phyloP scores from a whole-genome alignment of 1,284 basidiomycete species.

The Anthracocystis setariae region DNA sequence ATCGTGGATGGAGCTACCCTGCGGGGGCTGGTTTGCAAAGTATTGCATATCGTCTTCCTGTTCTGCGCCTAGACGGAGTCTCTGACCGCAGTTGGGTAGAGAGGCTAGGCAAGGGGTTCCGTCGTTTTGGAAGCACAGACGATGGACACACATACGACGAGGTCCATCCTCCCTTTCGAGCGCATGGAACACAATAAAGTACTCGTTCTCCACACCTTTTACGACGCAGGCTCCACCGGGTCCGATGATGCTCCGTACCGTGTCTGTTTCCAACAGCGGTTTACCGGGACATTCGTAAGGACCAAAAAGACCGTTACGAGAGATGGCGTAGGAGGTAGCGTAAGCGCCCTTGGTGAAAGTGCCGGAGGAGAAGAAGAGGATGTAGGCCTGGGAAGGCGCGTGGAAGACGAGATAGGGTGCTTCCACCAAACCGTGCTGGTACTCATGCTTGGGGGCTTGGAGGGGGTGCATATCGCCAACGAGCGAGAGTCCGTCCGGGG shows the following conservation, averaged over 20 bases:
- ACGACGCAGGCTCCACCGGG: constrained; percentile 55
- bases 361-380: constrained; percentile 57
- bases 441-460: constrained; percentile 37
- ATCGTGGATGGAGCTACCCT: not conserved
- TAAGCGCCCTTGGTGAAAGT: constrained; percentile 53
- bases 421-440: constrained; percentile 51
- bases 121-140: constrained; percentile 35
- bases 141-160: constrained; percentile 52
- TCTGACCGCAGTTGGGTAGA: constrained; percentile 47
- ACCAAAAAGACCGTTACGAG: constrained; percentile 46
- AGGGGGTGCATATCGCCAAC: constrained; percentile 47
- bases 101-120: constrained; percentile 46
- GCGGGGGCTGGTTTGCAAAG: constrained; percentile 29
- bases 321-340: constrained; percentile 53
- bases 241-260: constrained; percentile 35
- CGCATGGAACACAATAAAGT: constrained; percentile 57
- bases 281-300: constrained; percentile 37
- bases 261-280: constrained; percentile 50
- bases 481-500: constrained; percentile 51
- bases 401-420: constrained; percentile 57
- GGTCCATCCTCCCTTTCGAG: constrained; percentile 46
- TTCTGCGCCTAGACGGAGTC: constrained; percentile 51
- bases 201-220: constrained; percentile 43
- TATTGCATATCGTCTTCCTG: constrained; percentile 47
- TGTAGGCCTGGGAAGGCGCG: constrained; percentile 39